A percentile compares a stretch with the other conserved stretches of the same genome.
These are phyloP conservation scores for Talaromyces nanjingensis DNA, from an alignment of 495 filamentous ascomycete genomes.

Conservation along the genomic window DNA sequence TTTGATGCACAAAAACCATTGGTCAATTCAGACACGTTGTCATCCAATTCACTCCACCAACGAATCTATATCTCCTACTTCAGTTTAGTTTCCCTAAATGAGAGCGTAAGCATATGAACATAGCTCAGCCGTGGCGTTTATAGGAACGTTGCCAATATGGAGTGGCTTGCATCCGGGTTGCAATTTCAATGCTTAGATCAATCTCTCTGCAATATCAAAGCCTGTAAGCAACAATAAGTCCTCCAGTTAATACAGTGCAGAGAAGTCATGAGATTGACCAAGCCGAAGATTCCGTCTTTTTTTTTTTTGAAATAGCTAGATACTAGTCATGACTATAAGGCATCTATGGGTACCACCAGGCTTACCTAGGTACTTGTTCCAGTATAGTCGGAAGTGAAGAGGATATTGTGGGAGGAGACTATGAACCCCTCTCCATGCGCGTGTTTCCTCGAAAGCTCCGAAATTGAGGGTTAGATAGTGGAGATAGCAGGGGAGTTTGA, in stretches of 20 bases:
- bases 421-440: neutral
- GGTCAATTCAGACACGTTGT: neutral
- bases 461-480: neutral
- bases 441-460: neutral
- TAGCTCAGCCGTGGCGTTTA: neutral
- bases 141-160: neutral
- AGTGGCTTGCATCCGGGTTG: neutral
- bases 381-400: neutral
- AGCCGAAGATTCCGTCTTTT: neutral
- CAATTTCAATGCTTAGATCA: neutral
- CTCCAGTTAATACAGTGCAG: neutral
- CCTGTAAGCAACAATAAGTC: neutral
- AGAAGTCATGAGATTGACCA: neutral
- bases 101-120: neutral
- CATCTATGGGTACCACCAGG: neutral
- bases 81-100: neutral
- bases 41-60: neutral
- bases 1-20: neutral
- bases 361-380: neutral
- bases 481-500: neutral
- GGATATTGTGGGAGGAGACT: neutral
- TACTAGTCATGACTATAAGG: neutral
- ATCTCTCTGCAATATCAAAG: neutral
- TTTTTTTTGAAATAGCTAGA: neutral
- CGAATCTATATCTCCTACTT: neutral